Percentiles rank a stretch among this genome's conserved stretches.
Evolutionary conservation across 805 yeast species (phyloP).

Genomic region (Candida adriatica): DNA sequence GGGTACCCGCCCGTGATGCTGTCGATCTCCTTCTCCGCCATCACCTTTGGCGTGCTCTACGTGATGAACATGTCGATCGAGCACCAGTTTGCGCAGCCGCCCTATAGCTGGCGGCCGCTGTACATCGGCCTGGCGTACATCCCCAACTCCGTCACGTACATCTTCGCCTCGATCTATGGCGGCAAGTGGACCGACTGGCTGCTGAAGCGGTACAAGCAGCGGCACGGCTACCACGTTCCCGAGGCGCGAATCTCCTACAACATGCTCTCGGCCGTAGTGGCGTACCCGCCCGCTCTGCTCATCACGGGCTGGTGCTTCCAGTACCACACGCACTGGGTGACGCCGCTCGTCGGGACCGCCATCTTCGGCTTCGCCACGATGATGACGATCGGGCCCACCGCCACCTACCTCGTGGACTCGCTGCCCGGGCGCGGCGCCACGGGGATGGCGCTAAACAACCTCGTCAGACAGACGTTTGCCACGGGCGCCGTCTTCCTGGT

Average conservation of each 20-base stretch:
- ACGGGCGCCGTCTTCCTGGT: constrained; percentile 70
- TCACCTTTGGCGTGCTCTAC: constrained; percentile 66
- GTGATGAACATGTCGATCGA: constrained; percentile 71
- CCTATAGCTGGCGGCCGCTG: constrained; percentile 63
- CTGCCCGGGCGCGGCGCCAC: constrained; percentile 87
- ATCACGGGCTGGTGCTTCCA: constrained; percentile 82
- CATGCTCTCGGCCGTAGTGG: constrained; percentile 53
- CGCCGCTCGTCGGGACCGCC: constrained; percentile 77
- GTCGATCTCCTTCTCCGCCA: constrained; percentile 58
- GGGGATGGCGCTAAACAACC: constrained; percentile 77
- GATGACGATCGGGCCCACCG: constrained; percentile 76
- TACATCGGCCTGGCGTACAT: constrained; percentile 71
- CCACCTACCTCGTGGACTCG: constrained; percentile 76
- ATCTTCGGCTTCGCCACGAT: constrained; percentile 76
- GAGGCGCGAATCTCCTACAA: constrained; percentile 78
- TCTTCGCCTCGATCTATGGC: constrained; percentile 71
- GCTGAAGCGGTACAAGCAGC: constrained; percentile 43
- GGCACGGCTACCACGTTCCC: constrained; percentile 63
- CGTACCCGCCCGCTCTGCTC: constrained; percentile 58
- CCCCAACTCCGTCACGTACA: constrained; percentile 75
- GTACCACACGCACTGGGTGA: constrained; percentile 61
- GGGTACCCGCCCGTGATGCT: constrained; percentile 69
- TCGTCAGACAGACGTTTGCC: constrained; percentile 66
- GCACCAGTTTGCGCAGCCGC: constrained; percentile 50
- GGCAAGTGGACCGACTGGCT: constrained; percentile 74